Conservation (phyloP, 768 basidiomycete species). For the Boletus bicolor region DNA sequence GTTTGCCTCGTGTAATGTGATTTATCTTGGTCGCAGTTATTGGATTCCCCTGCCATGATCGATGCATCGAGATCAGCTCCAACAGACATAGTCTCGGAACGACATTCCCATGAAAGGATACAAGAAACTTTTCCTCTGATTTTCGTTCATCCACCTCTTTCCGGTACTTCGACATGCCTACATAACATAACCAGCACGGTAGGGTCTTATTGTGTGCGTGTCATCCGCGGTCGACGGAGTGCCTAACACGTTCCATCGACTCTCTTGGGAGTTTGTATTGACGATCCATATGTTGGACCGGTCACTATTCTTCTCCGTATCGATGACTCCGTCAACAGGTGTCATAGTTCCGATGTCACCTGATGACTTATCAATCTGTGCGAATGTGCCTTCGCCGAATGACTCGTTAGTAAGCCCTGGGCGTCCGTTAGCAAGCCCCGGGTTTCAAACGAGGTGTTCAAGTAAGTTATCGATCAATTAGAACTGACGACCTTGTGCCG, state of each 20-base stretch:
- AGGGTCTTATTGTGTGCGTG: neutral
- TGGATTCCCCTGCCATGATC: neutral
- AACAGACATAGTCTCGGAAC: neutral
- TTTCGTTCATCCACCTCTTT: neutral
- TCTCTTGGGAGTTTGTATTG: neutral
- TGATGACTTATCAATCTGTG: neutral
- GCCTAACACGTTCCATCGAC: neutral
- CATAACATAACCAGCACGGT: neutral
- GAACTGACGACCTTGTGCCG: neutral
- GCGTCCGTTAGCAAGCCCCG: conserved; percentile 12
- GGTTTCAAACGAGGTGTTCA: conserved; percentile 20
- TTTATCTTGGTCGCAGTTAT: neutral
- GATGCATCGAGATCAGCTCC: conserved; percentile 7
- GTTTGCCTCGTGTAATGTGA: conserved; percentile 11
- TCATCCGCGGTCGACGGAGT: conserved; percentile 6
- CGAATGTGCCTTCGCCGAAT: neutral
- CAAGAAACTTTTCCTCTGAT: neutral
- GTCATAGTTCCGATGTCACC: conserved; percentile 2
- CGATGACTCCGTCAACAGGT: neutral
- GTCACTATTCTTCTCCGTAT: neutral
- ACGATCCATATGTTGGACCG: neutral
- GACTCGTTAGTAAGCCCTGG: neutral
- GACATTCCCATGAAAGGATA: neutral
- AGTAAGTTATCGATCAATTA: conserved; percentile 13
- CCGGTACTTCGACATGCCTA: neutral